A percentile compares a stretch with the other conserved stretches of the same genome.
These are phyloP conservation scores for Irpex sp. DNA, from an alignment of 1,284 basidiomycete species.

Conservation along the genomic window DNA sequence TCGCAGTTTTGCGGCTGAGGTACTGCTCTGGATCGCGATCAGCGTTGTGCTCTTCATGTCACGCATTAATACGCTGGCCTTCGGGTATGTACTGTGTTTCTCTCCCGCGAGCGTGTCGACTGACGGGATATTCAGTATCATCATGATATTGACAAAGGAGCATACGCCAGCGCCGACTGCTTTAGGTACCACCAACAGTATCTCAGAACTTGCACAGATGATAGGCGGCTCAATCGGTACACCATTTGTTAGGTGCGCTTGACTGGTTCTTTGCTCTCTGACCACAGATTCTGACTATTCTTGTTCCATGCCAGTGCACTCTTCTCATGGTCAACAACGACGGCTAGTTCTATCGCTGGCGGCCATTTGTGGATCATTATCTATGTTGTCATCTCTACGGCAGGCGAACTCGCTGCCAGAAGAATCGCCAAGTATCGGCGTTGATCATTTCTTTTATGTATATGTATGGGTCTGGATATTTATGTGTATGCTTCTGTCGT, in stretches of 20 bases:
- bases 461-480: too few species aligned
- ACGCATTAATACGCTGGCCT: constrained; percentile 30
- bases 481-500: too few species aligned
- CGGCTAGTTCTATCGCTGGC: constrained; percentile 19
- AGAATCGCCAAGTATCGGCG: constrained; percentile 19
- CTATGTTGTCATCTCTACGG: constrained; percentile 17
- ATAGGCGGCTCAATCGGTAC: constrained; percentile 49
- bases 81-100: constrained; percentile 25
- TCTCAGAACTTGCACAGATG: constrained; percentile 57
- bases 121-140: constrained; percentile 34
- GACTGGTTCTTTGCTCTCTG: background rate
- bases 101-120: background rate
- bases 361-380: constrained; percentile 35
- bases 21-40: constrained; percentile 29
- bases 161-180: constrained; percentile 43
- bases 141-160: constrained; percentile 56
- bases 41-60: constrained; percentile 28
- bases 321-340: constrained; percentile 30
- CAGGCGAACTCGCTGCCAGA: constrained; percentile 18
- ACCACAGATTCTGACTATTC: background rate
- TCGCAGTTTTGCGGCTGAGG: constrained; percentile 15
- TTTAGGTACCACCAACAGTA: constrained; percentile 55
- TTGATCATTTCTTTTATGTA: background rate
- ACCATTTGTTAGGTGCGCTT: constrained; percentile 34
- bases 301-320: constrained; percentile 35